Percentiles rank a stretch among this genome's conserved stretches.
Evolutionary conservation across 805 yeast species (phyloP).

Genomic region (Wickerhamiella sergipiensis): DNA sequence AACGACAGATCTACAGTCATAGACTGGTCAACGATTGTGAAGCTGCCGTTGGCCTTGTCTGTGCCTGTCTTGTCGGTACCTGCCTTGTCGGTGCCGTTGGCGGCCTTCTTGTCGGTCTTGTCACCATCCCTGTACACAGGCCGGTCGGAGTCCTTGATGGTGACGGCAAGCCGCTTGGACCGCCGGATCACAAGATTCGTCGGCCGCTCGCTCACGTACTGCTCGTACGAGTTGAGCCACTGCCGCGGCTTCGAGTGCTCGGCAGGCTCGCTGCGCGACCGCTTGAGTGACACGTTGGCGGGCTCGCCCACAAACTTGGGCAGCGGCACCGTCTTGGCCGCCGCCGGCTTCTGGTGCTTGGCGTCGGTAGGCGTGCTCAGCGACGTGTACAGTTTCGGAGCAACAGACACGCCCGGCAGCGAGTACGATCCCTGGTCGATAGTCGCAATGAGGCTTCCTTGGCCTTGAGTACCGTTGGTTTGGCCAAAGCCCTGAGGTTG

Average conservation of each 20-base stretch:
- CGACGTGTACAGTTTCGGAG: slow-evolving; percentile 16
- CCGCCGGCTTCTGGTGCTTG: slow-evolving; percentile 2
- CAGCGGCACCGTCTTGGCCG: background rate
- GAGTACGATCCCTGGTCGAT: slow-evolving; percentile 20
- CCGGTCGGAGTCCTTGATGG: background rate
- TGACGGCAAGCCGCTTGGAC: slow-evolving; percentile 3
- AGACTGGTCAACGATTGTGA: background rate
- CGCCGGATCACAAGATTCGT: slow-evolving; percentile 14
- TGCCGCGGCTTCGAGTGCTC: slow-evolving; percentile 3
- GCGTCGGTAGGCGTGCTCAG: slow-evolving; percentile 8
- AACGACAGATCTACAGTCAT: slow-evolving; percentile 1
- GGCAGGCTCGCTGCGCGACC: background rate
- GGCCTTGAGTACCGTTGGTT: too few species aligned
- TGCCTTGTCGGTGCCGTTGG: background rate
- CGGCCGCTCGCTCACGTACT: slow-evolving; percentile 15
- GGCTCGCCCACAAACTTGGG: background rate
- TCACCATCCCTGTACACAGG: background rate
- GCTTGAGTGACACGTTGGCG: background rate
- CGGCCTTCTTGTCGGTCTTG: background rate
- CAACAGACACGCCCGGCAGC: slow-evolving; percentile 14
- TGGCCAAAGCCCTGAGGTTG: too few species aligned
- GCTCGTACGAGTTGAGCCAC: slow-evolving; percentile 17
- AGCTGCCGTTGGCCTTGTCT: background rate
- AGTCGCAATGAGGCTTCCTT: slow-evolving; percentile 10
- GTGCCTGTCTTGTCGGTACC: background rate